Conservation (phyloP, 2,329 filamentous ascomycete species). For the Fusarium lateritium region DNA sequence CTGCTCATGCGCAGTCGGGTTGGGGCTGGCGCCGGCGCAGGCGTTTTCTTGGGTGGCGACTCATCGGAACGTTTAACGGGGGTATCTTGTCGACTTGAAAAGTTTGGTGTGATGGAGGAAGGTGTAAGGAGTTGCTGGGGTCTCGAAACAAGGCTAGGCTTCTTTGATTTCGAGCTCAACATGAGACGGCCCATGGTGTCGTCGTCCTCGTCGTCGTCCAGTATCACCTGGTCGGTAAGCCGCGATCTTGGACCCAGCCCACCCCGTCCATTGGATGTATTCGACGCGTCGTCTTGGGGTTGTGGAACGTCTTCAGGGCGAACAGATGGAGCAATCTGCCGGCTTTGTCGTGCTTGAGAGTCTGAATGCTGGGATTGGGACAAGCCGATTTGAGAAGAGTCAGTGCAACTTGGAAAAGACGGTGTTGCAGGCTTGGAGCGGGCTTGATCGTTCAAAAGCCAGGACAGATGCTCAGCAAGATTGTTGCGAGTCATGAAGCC, state of each 20-base stretch:
- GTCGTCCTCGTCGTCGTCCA: conserved; percentile 48
- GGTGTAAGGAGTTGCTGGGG: conserved; percentile 61
- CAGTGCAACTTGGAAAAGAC: conserved; percentile 54
- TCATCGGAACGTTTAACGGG: conserved; percentile 29
- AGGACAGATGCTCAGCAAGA: conserved; percentile 69
- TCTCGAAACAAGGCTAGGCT: conserved; percentile 60
- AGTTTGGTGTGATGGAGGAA: conserved; percentile 42
- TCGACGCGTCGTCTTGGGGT: conserved; percentile 16
- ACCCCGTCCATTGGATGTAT: conserved; percentile 43
- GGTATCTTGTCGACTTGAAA: conserved; percentile 36
- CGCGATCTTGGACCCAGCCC: conserved; percentile 39
- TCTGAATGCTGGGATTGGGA: conserved; percentile 48
- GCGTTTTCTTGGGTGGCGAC: conserved; percentile 49
- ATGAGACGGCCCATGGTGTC: conserved; percentile 63
- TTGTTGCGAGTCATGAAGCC: conserved; percentile 76
- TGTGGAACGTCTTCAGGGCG: conserved; percentile 11
- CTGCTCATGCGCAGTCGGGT: conserved; percentile 35
- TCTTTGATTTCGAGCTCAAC: conserved; percentile 61
- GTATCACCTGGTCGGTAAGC: conserved; percentile 49
- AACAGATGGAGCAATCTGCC: conserved; percentile 8
- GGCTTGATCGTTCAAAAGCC: conserved; percentile 67
- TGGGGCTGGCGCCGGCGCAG: conserved; percentile 22
- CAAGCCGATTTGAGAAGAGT: conserved; percentile 44
- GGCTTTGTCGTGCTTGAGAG: conserved; percentile 18
- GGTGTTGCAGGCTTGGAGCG: conserved; percentile 58